Evolutionary conservation across 2,329 filamentous ascomycete species (phyloP), one percentile per base, ranked within the genome.

Genomic region (Pestalotiopsis sp.): DNA sequence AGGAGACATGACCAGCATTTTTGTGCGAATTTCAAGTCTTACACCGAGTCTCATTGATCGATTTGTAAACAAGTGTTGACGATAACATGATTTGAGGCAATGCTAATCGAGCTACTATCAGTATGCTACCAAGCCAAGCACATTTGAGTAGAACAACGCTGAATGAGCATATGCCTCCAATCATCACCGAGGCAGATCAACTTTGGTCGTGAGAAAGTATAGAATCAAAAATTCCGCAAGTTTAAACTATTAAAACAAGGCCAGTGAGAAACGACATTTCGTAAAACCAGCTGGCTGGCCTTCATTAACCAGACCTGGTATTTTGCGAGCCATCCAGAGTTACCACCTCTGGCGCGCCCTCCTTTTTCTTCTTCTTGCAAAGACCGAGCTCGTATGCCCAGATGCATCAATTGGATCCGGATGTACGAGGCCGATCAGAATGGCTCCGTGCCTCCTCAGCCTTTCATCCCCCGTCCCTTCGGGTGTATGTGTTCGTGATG

Each of bases 231-330:
- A 65, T 31, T 65, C 25, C 23, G 14, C 45, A 23, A 58, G 67
- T 73, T 73, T 73, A 73, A 68, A 74, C 72, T 76, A 76, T 73
- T 75, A 75, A 69, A 77, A 76, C 72, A 75, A 68, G 66, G 70
- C 20, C n/a, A 70, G 68, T 67, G 74, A 73, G 72, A 71, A 74
- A 69, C 72, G 72, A 72, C 71, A 73, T 74, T 61, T 39, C 23
- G 38, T 64, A 14, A 31, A n/a, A 27, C 61, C 57, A 36, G 57
- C 25, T 64, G 39, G 20, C 49, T 25, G 52, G 4, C 27, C 36
- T 41, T 36, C 23, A 41, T 52, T 27, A 31, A 39, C 57, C 67
- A 52, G 27, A 38, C 67, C 31, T 31, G 65, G 64, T 31, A 23
- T 60, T 66, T 60, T 61, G 55, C 57, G 31, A 31, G 27, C 49